Evolutionary conservation across 805 yeast species (phyloP).

Genomic region (Hanseniaspora nectarophila): DNA sequence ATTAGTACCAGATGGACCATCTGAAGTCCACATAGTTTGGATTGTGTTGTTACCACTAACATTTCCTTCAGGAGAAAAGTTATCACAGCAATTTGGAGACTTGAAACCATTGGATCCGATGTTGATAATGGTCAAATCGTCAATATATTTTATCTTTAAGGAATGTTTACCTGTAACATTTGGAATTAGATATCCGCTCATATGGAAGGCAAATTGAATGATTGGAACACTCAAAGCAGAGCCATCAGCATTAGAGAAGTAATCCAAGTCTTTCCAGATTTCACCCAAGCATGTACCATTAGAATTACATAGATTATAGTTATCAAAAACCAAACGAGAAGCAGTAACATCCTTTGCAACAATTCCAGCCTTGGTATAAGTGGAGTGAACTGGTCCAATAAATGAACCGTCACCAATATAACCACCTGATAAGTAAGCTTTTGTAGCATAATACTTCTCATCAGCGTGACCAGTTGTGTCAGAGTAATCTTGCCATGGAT

Average conservation of each 20-base stretch:
- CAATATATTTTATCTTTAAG: background rate
- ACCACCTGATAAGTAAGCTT: background rate
- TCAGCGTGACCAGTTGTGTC: background rate
- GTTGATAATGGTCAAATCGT: constrained; percentile 1
- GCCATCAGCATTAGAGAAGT: background rate
- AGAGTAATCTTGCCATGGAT: background rate
- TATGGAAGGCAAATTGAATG: background rate
- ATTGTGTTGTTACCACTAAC: background rate
- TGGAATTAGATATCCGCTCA: constrained; percentile 1
- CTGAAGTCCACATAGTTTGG: background rate
- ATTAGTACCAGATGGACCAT: constrained; percentile 1
- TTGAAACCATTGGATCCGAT: background rate
- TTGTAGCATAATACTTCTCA: background rate
- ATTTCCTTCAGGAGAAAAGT: background rate
- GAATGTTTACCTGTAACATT: background rate
- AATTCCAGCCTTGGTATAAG: background rate
- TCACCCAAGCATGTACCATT: background rate
- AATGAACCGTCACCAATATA: background rate
- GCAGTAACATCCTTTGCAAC: background rate
- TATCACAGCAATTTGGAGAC: background rate
- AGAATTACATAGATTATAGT: background rate
- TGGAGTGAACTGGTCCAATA: background rate
- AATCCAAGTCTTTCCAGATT: background rate
- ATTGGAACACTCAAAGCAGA: background rate
- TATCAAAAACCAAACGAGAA: background rate